Evolutionary conservation across 805 yeast species (phyloP).

Genomic region (Monosporozyma servazzii): DNA sequence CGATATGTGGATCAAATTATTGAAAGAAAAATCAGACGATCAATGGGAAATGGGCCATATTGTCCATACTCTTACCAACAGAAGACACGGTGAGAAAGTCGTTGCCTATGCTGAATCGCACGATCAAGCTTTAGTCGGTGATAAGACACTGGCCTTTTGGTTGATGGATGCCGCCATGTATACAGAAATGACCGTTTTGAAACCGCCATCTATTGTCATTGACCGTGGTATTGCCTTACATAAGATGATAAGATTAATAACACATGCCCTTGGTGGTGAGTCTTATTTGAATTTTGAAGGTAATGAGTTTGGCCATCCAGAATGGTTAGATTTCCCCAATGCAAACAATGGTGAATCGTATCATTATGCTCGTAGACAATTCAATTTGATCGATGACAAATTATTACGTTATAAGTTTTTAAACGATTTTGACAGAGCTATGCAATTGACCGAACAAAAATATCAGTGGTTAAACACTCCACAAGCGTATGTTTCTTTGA

Average conservation of each 20-base stretch:
- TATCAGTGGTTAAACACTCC: constrained; percentile 66
- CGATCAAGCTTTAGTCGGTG: constrained; percentile 97
- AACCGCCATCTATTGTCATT: constrained; percentile 65
- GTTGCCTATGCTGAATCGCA: constrained; percentile 91
- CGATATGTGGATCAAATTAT: constrained; percentile 95
- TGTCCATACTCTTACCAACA: constrained; percentile 72
- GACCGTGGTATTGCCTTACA: constrained; percentile 89
- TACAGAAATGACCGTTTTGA: constrained; percentile 78
- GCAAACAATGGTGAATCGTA: constrained; percentile 79
- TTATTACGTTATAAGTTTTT: constrained; percentile 70
- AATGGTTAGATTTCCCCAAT: constrained; percentile 97
- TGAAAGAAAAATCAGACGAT: constrained; percentile 77
- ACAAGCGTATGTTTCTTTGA: constrained; percentile 77
- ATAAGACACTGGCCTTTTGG: constrained; percentile 95
- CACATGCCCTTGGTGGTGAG: constrained; percentile 93
- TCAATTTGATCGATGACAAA: constrained; percentile 74
- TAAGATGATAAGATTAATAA: constrained; percentile 78
- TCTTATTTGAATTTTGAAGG: constrained; percentile 95
- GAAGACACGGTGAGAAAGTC: constrained; percentile 82
- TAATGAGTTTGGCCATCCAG: constrained; percentile 97
- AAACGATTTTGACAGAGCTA: constrained; percentile 73
- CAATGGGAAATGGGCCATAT: constrained; percentile 86
- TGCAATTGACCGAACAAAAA: constrained; percentile 66
- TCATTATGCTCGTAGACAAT: constrained; percentile 92
- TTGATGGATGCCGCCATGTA: constrained; percentile 98